These are phyloP conservation scores for Colletotrichum gigasporum DNA, from an alignment of 2,329 filamentous ascomycete species.

Conservation along the genomic window DNA sequence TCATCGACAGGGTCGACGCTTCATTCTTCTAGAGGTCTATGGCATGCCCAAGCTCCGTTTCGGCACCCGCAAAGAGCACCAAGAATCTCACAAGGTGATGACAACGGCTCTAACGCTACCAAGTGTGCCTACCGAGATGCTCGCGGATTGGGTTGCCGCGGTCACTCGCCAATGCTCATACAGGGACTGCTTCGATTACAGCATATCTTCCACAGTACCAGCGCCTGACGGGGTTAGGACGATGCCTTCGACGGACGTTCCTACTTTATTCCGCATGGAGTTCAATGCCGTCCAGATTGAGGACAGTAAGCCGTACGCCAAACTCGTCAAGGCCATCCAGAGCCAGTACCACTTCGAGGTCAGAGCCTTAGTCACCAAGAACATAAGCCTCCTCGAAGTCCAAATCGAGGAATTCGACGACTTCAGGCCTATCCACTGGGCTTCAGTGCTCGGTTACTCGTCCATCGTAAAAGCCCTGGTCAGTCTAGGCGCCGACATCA, in stretches of 20 bases:
- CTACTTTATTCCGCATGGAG: neutral
- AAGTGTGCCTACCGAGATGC: too few species aligned
- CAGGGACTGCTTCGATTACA: neutral
- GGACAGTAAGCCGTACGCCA: neutral
- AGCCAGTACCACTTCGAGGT: neutral
- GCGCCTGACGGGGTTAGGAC: neutral
- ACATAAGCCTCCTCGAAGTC: neutral
- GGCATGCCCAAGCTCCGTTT: neutral
- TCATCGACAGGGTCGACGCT: neutral
- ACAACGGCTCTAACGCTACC: neutral
- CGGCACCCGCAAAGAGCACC: neutral
- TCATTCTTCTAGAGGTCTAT: conserved; percentile 1
- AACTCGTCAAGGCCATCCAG: neutral
- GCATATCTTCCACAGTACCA: neutral
- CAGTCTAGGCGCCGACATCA: neutral
- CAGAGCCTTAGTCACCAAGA: neutral
- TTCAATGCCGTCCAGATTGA: neutral
- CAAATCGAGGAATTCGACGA: neutral
- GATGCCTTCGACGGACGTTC: neutral
- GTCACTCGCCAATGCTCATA: neutral
- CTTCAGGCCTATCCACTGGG: conserved; percentile 15
- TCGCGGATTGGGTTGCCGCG: neutral
- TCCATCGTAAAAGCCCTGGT: neutral
- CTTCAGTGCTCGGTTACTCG: neutral
- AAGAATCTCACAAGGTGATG: too few species aligned